These are phyloP conservation scores for Candida loeiensis DNA, from an alignment of 805 yeast genomes.

Conservation along the genomic window DNA sequence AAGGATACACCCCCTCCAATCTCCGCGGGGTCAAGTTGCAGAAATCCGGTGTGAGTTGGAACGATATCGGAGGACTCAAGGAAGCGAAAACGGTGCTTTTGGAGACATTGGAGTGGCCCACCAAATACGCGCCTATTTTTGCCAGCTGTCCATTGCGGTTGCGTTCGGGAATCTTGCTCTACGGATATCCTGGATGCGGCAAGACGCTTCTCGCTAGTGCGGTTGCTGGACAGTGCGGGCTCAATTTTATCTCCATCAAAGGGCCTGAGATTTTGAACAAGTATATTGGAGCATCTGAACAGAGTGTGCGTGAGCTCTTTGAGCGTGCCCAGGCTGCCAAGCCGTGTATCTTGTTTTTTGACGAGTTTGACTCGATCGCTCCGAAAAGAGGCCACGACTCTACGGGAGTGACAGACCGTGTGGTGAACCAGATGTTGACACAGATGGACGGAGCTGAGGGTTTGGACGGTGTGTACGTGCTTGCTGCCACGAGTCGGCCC, in stretches of 20 bases:
- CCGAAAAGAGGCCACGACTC: constrained; percentile 98
- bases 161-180: constrained; percentile 83
- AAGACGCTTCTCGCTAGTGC: constrained; percentile 92
- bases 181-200: constrained; percentile 98
- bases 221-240: constrained; percentile 88
- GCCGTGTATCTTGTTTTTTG: constrained; percentile 90
- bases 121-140: constrained; percentile 93
- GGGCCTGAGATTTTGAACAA: constrained; percentile 95
- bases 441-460: constrained; percentile 99
- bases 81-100: constrained; percentile 71
- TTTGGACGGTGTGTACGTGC: constrained; percentile 89
- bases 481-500: constrained; percentile 95
- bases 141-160: constrained; percentile 80
- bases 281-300: constrained; percentile 96
- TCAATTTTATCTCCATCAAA: constrained; percentile 87
- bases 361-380: constrained; percentile 95
- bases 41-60: constrained; percentile 73
- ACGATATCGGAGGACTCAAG: constrained; percentile 82
- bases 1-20: constrained; percentile 73
- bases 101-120: constrained; percentile 97
- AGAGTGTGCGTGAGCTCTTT: constrained; percentile 86
- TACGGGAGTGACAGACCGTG: constrained; percentile 96
- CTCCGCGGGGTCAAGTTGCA: constrained; percentile 84
- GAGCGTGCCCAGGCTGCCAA: constrained; percentile 93
- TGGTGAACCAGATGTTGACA: constrained; percentile 92